A percentile compares a stretch with the other conserved stretches of the same genome.
Conservation (phyloP, 371 early-diverging fungal genomes). For the Mucor ambiguus region DNA sequence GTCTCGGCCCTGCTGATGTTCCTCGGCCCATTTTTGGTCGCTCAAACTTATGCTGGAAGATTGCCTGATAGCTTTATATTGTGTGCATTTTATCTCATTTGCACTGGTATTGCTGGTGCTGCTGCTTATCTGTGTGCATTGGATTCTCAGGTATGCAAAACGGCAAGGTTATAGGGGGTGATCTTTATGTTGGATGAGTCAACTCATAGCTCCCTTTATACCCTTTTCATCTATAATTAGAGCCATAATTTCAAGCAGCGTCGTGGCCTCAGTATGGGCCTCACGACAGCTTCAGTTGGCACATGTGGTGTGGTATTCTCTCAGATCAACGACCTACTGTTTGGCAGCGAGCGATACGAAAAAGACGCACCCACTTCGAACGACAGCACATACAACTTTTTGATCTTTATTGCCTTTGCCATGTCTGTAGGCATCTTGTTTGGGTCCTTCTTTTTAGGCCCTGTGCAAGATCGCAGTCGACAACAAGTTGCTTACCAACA, state of each 20-base stretch:
- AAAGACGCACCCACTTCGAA: slow-evolving; percentile 9
- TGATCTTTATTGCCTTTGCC: slow-evolving; percentile 36
- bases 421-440: slow-evolving; percentile 31
- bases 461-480: slow-evolving; percentile 2
- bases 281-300: slow-evolving; percentile 44
- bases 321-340: slow-evolving; percentile 46
- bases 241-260: slow-evolving; percentile 43
- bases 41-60: slow-evolving; percentile 44
- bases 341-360: slow-evolving; percentile 20
- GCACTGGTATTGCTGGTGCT: slow-evolving; percentile 42
- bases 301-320: slow-evolving; percentile 49
- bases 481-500: slow-evolving; percentile 1
- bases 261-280: slow-evolving; percentile 49
- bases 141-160: slow-evolving; percentile 40
- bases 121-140: slow-evolving; percentile 47
- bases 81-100: slow-evolving; percentile 38
- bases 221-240: slow-evolving; percentile 14
- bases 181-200: background rate
- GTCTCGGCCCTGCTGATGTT: slow-evolving; percentile 39
- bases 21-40: slow-evolving; percentile 36
- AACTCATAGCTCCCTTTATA: background rate
- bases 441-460: slow-evolving; percentile 42
- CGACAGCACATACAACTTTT: slow-evolving; percentile 36
- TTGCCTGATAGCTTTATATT: slow-evolving; percentile 34
- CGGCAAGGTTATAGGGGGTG: background rate